Base-by-base conservation (phyloP, 345 rosid species). In the Eucalyptus tenuipes region DNA sequence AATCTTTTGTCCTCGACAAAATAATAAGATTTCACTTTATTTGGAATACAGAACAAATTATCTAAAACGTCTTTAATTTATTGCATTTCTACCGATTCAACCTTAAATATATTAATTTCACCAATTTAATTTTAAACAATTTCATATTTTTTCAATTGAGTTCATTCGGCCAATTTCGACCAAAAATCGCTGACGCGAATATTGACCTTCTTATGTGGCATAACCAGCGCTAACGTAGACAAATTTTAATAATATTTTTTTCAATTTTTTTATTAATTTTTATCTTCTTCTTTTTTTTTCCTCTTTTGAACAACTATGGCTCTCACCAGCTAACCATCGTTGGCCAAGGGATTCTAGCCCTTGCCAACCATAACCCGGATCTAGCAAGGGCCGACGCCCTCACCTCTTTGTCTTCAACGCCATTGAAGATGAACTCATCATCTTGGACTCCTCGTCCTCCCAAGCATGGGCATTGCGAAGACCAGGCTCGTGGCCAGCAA, bases 161-260 rank as follows among this genome's bases (percentile, higher is more conserved):
- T 3, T 0, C 0, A 52, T 52, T 0, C 0, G 0, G 0, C 0
- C 10, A 52, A 52, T 52, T 52, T 52, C 0, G 0, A 1, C 4
- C 10, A 7, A 52, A 52, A 52, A 18, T 7, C 4, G 1, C 10
- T 7, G 3, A 52, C 0, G 0, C 18, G 0, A 0, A 52, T 52
- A 52, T 52, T 18, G 1, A 52, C 1, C 4, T 2, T 52, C 2
- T 52, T 52, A 52, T 18, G 4, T 18, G 2, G 4, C 4, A 3
- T 52, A 0, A 52, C 2, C 2, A 17, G 0, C 0, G 0, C 1
- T 52, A 52, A 52, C 2, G 0, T 18, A 52, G 0, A 7, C 0
- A 52, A 52, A 52, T 52, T 52, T 52, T 52, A 18, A 52, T 18
- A 52, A 52, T 52, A 52, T 52, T 52, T 52, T 0, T 0, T 52